phyloP scores from a whole-genome alignment of 257 asterid genomes.

The Solanum tarapatanum region DNA sequence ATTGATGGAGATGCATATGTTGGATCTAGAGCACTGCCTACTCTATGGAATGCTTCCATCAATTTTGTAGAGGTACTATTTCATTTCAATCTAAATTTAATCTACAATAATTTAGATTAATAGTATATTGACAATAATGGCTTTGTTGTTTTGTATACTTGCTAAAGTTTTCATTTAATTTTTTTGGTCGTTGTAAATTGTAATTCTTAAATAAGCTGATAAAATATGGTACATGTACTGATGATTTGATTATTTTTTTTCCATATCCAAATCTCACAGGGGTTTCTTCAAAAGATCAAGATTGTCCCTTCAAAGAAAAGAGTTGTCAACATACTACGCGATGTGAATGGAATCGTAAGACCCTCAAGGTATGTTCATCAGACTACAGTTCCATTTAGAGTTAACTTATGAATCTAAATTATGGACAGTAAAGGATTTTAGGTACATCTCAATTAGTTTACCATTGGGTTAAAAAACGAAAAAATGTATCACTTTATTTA shows the following conservation, averaged over 20 bases:
- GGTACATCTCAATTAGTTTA: background rate
- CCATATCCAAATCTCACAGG: slow-evolving; percentile 20
- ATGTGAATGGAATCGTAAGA: slow-evolving; percentile 60
- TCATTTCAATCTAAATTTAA: background rate
- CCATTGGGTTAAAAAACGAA: background rate
- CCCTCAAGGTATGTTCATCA: slow-evolving; percentile 67
- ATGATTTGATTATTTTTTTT: background rate
- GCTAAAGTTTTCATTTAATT: background rate
- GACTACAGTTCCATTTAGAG: background rate
- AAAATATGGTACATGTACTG: background rate
- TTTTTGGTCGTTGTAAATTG: background rate
- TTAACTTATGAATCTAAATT: background rate
- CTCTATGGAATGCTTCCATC: slow-evolving; percentile 57
- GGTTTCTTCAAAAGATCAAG: slow-evolving; percentile 53
- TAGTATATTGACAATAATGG: background rate
- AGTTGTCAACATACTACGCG: slow-evolving; percentile 61
- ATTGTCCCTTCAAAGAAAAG: slow-evolving; percentile 69
- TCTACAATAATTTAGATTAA: background rate
- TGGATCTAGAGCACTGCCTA: slow-evolving; percentile 92
- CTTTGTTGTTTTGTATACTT: background rate
- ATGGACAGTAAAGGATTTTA: background rate
- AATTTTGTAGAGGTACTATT: slow-evolving; percentile 60
- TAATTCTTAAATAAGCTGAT: background rate
- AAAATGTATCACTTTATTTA: background rate
- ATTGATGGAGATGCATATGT: slow-evolving; percentile 65